Base-by-base conservation (phyloP, 73 alveolate genomes). In the Blepharisma japonicum region DNA sequence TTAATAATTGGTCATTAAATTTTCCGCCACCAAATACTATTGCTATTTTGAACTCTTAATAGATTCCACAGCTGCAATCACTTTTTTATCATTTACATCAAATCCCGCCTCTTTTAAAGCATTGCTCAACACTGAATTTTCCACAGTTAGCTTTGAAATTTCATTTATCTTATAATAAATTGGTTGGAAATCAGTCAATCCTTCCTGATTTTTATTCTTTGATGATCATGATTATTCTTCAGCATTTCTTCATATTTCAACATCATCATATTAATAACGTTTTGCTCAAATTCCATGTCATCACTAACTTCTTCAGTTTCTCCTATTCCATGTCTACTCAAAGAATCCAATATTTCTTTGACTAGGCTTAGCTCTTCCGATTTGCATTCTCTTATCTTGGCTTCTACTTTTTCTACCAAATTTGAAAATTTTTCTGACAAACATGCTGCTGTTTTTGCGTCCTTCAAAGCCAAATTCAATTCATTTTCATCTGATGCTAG, bases 251-350 rank as follows among this genome's bases (percentile, higher is more conserved):
- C 14, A 39, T 61, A 61, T 25, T 61, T 61, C 5, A 2, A 4
- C 74, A 14, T 11, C 74, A 61, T 61, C 23, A 0, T 25, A 8
- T 61, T 39, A 61, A 61, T 61, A 61, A 61, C 23, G 0, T 25
- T 61, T 8, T 61, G 74, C 47, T 61, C 74, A 61, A 61, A 39
- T 5, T 61, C 74, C 47, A 14, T 61, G 0, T 61, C 74, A 61
- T 25, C 23, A 25, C 47, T 61, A 25, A 61, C 14, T 61, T 61
- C 74, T 18, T 14, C 14, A 14, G 14, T 39, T 3, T 18, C 18
- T 18, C 46, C 74, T 39, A n/a, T 2, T 8, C 23, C 50, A 25
- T 25, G 11, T 61, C 23, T 61, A n/a, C n/a, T 25, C 14, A 14
- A 61, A n/a, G 74, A 61, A 25, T 1, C 5, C 47, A 39, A 18